Conservation (phyloP, 169 alveolate genomes). For the Cryptosporidium muris region DNA sequence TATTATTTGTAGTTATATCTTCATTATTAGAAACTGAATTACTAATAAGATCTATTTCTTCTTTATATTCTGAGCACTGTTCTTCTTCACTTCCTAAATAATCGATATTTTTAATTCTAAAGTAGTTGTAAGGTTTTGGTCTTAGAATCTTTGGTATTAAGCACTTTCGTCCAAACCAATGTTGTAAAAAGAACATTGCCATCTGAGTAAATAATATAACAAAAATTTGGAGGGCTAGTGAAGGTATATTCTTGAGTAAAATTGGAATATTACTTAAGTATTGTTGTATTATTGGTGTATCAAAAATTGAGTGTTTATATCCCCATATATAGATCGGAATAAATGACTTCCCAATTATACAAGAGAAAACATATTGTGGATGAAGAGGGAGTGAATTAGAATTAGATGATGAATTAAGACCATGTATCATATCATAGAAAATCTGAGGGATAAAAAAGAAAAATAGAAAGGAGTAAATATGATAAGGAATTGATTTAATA, state of each 20-base stretch:
- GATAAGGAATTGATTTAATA: conserved; percentile 36
- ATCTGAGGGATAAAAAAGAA: conserved; percentile 61
- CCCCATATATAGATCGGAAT: conserved; percentile 68
- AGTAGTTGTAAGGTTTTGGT: conserved; percentile 66
- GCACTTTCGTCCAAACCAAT: conserved; percentile 39
- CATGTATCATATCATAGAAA: neutral
- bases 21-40: conserved; percentile 1
- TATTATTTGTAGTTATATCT: conserved; percentile 4
- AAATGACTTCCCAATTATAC: conserved; percentile 62
- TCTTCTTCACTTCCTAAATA: neutral
- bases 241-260: conserved; percentile 1
- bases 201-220: conserved; percentile 8
- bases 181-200: conserved; percentile 30
- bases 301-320: conserved; percentile 47
- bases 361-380: conserved; percentile 32
- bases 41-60: neutral
- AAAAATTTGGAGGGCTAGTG: conserved; percentile 9
- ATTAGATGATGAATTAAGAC: neutral
- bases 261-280: conserved; percentile 6
- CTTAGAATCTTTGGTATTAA: conserved; percentile 43
- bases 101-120: conserved; percentile 13
- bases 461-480: conserved; percentile 14
- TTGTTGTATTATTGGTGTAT: conserved; percentile 29
- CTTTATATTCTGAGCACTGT: neutral
- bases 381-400: conserved; percentile 47